These are phyloP conservation scores for Candida qinlingensis DNA, from an alignment of 805 yeast genomes.

Conservation along the genomic window DNA sequence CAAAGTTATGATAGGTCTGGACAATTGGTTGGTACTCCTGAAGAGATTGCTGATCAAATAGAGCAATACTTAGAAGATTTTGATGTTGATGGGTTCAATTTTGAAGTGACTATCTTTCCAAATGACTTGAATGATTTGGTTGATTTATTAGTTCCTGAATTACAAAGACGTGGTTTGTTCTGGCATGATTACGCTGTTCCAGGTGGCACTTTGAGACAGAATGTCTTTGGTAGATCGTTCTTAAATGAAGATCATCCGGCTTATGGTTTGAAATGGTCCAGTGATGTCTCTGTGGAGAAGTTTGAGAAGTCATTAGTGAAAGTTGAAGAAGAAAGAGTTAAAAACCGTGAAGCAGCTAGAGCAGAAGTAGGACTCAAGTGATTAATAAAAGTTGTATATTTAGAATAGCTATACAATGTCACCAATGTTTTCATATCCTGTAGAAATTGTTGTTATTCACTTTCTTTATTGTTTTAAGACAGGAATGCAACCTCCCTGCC, in stretches of 20 bases:
- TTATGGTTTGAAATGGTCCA: constrained; percentile 9
- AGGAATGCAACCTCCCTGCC: no score
- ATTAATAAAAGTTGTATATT: no score
- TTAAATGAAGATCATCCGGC: constrained; percentile 9
- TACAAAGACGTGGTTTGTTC: constrained; percentile 30
- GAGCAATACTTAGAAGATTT: constrained; percentile 35
- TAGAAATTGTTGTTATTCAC: no score
- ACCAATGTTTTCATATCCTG: no score
- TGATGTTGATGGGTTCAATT: constrained; percentile 40
- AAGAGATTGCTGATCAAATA: constrained; percentile 34
- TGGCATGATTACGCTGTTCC: constrained; percentile 34
- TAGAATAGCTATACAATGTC: no score
- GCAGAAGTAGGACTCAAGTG: neutral
- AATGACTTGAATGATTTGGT: constrained; percentile 34
- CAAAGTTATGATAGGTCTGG: constrained; percentile 25
- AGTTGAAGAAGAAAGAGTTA: neutral
- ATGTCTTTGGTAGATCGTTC: constrained; percentile 8
- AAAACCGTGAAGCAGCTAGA: neutral
- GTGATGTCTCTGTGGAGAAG: constrained; percentile 20
- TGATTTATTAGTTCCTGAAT: constrained; percentile 31
- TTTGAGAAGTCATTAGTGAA: constrained; percentile 18
- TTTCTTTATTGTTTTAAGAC: no score
- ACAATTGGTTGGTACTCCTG: constrained; percentile 30
- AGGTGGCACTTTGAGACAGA: constrained; percentile 14
- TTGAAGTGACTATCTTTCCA: constrained; percentile 32